phyloP scores from a whole-genome alignment of 495 filamentous ascomycete genomes.

The Parathielavia hyrcaniae region DNA sequence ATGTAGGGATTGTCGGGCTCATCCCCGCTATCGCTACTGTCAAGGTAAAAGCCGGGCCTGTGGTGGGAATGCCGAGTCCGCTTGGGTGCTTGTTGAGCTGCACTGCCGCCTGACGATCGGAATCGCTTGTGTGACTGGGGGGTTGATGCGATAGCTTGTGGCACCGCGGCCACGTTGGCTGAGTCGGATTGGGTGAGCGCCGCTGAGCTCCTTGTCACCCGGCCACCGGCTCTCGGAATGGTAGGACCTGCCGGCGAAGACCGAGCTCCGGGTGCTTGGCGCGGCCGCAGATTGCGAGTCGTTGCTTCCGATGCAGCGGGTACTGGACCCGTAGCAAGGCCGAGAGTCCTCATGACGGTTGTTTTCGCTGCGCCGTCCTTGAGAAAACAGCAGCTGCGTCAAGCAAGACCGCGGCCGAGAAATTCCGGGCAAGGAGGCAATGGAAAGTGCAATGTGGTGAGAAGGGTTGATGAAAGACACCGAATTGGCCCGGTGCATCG shows the following conservation, averaged over 20 bases:
- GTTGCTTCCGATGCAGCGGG: constrained; percentile 8
- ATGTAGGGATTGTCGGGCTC: constrained; percentile 4
- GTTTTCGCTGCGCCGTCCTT: background rate
- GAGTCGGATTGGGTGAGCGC: constrained; percentile 4
- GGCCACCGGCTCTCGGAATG: constrained; percentile 15
- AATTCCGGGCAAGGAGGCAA: background rate
- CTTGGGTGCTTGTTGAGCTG: constrained; percentile 15
- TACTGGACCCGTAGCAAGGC: constrained; percentile 6
- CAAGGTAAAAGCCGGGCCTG: constrained; percentile 26
- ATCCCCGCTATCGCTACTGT: constrained; percentile 19
- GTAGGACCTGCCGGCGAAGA: constrained; percentile 14
- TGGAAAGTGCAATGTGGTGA: background rate
- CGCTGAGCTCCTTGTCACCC: constrained; percentile 24
- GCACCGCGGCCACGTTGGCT: background rate
- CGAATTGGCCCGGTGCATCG: background rate
- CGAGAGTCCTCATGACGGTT: constrained; percentile 18
- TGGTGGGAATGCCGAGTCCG: constrained; percentile 19
- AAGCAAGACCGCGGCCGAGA: constrained; percentile 1
- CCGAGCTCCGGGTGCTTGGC: constrained; percentile 23
- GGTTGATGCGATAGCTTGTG: background rate
- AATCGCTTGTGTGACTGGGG: constrained; percentile 17
- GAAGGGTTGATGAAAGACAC: background rate
- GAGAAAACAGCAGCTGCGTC: background rate
- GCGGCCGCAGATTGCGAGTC: constrained; percentile 23
- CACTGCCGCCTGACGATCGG: background rate